These are phyloP conservation scores for Sicyos baderoa DNA, from an alignment of 306 rosid genomes.

Conservation along the genomic window DNA sequence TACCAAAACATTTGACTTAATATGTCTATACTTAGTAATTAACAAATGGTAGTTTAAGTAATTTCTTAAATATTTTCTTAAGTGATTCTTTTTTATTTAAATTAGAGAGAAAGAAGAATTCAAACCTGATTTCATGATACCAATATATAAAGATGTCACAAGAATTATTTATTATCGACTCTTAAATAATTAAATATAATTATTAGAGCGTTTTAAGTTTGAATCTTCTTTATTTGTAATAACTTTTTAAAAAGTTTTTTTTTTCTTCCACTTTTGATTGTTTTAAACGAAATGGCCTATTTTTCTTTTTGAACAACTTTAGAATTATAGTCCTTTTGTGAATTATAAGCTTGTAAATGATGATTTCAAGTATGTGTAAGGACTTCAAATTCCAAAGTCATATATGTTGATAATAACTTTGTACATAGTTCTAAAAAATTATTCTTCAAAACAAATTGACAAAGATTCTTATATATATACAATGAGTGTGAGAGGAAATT, in stretches of 20 bases:
- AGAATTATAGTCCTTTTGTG: background rate
- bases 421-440: background rate
- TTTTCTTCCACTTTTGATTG: background rate
- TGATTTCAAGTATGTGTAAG: background rate
- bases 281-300: background rate
- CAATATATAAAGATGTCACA: too few species aligned
- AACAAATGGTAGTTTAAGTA: too few species aligned
- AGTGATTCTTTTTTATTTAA: too few species aligned
- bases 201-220: background rate
- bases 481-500: background rate
- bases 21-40: too few species aligned
- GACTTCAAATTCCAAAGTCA: background rate
- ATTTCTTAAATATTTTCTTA: too few species aligned
- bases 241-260: background rate
- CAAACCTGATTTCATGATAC: too few species aligned
- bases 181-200: too few species aligned
- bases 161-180: too few species aligned
- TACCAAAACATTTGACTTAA: too few species aligned
- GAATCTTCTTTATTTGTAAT: background rate
- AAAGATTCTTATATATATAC: background rate
- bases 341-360: background rate
- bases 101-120: too few species aligned
- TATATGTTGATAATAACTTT: background rate
- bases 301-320: background rate
- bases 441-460: background rate